Evolutionary conservation across 2,329 filamentous ascomycete genomes (phyloP).

Genomic region (Nigrospora sphaerica): DNA sequence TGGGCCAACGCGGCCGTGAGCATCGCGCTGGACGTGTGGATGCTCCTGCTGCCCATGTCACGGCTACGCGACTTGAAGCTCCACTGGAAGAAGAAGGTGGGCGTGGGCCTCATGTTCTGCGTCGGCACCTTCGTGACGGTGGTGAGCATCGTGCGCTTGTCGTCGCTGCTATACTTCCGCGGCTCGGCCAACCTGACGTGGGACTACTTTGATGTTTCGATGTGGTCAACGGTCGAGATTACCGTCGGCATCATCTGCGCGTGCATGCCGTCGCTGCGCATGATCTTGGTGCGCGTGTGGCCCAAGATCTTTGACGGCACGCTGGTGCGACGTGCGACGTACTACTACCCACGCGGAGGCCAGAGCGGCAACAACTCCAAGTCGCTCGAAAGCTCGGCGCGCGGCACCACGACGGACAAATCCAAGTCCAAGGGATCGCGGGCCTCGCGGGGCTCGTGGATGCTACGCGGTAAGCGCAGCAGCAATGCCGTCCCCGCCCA

Average conservation of each 20-base stretch:
- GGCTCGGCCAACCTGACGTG: constrained; percentile 22
- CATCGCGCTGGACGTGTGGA: constrained; percentile 33
- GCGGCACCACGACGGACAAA: background rate
- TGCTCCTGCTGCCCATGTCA: constrained; percentile 34
- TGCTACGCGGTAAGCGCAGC: background rate
- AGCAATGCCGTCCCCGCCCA: background rate
- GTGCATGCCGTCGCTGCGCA: constrained; percentile 18
- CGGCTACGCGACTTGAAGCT: constrained; percentile 31
- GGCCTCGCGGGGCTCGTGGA: background rate
- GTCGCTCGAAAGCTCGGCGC: no score
- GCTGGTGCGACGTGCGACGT: background rate
- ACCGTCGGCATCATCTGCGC: constrained; percentile 25
- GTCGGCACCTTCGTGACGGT: constrained; percentile 32
- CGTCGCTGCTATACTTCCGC: constrained; percentile 19
- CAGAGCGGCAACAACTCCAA: no score
- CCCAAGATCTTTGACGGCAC: constrained; percentile 3
- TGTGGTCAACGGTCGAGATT: constrained; percentile 27
- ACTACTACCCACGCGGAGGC: background rate
- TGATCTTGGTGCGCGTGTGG: constrained; percentile 5
- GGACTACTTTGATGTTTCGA: constrained; percentile 19
- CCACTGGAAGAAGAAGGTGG: constrained; percentile 40
- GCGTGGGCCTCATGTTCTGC: constrained; percentile 38
- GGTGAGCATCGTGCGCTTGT: constrained; percentile 22
- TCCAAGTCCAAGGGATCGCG: background rate
- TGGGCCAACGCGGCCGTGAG: constrained; percentile 30